These are phyloP conservation scores for Microdochium paspali DNA, from an alignment of 2,329 filamentous ascomycete genomes.

Conservation along the genomic window DNA sequence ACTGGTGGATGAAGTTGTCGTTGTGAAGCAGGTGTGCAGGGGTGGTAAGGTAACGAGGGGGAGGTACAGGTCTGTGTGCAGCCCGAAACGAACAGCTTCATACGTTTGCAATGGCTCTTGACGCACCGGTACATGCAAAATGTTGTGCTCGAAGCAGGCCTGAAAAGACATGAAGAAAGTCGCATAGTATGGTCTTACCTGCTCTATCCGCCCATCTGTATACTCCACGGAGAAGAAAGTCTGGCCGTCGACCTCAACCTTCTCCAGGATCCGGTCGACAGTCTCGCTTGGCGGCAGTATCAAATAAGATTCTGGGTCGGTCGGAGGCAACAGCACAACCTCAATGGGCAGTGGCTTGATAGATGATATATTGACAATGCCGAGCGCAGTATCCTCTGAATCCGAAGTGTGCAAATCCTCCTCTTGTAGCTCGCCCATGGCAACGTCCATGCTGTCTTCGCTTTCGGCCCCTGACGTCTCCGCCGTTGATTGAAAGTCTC, in stretches of 20 bases:
- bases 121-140: too few relatives aligned
- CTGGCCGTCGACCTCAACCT: slow-evolving; percentile 16
- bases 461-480: too few relatives aligned
- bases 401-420: too few relatives aligned
- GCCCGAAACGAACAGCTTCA: too few relatives aligned
- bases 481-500: too few relatives aligned
- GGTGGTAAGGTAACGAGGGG: background rate
- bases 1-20: background rate
- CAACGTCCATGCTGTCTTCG: background rate
- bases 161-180: slow-evolving; percentile 7
- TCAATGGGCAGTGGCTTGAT: slow-evolving; percentile 12
- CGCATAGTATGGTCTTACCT: slow-evolving; percentile 24
- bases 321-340: slow-evolving; percentile 16
- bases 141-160: background rate
- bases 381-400: background rate
- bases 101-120: too few relatives aligned
- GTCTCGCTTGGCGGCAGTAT: slow-evolving; percentile 21
- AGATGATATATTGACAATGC: background rate
- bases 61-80: background rate
- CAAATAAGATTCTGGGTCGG: slow-evolving; percentile 13
- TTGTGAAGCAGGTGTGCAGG: background rate
- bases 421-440: background rate
- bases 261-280: slow-evolving; percentile 25
- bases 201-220: slow-evolving; percentile 32
- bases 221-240: slow-evolving; percentile 30